Conservation (phyloP, 2,329 filamentous ascomycete species). For the Chaetomiaceae sp. region DNA sequence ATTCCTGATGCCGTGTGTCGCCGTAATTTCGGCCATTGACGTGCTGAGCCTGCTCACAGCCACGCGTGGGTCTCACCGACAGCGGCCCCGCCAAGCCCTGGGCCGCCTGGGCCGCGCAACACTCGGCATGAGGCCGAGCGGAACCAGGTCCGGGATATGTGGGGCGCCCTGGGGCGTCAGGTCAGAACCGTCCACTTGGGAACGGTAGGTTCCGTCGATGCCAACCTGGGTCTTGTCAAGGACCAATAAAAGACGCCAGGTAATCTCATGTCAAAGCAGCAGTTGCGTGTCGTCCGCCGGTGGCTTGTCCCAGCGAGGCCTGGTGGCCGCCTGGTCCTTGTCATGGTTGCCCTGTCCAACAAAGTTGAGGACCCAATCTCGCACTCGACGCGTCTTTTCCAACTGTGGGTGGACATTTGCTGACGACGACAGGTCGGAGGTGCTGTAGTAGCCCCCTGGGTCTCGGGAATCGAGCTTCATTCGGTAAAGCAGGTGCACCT, state of each 20-base stretch:
- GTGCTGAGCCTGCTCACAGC: conserved; percentile 10
- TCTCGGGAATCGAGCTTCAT: conserved; percentile 48
- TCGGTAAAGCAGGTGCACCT: conserved; percentile 61
- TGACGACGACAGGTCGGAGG: conserved; percentile 41
- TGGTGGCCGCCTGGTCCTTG: not conserved
- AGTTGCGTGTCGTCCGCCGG: conserved; percentile 28
- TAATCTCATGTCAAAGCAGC: conserved; percentile 4
- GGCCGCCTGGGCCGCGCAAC: not conserved
- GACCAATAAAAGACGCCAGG: not conserved
- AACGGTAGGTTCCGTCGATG: not conserved
- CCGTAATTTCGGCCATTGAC: conserved; percentile 12
- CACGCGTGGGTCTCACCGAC: conserved; percentile 2
- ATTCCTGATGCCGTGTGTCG: not conserved
- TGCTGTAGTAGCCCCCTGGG: conserved; percentile 52
- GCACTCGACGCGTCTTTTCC: conserved; percentile 61
- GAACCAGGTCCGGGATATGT: conserved; percentile 3
- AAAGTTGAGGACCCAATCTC: conserved; percentile 70
- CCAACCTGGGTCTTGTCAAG: not conserved
- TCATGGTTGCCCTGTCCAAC: conserved; percentile 36
- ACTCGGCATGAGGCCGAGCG: not conserved
- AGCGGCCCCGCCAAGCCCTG: not conserved
- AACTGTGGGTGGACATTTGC: conserved; percentile 44
- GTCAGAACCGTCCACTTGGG: not conserved
- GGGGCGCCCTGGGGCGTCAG: not conserved
- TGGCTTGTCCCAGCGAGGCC: conserved; percentile 25